phyloP scores from a whole-genome alignment of 305 asterid genomes.

The Vinca major region DNA sequence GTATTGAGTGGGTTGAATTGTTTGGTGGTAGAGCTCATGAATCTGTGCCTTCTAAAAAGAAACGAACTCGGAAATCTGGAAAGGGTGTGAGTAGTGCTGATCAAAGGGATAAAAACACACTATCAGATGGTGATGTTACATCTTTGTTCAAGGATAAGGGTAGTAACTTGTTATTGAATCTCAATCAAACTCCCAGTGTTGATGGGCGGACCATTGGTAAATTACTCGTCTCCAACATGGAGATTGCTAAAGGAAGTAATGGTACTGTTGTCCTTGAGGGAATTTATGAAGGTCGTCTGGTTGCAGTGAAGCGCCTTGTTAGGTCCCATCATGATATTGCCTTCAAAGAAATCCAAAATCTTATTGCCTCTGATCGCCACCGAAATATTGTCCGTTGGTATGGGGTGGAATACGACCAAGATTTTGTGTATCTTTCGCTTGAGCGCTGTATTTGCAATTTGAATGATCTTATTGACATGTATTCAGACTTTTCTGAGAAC shows the following conservation, averaged over 20 bases:
- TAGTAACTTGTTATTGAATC: conserved; percentile 40
- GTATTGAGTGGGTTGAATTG: conserved; percentile 22
- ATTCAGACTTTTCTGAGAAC: conserved; percentile 32
- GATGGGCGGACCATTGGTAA: conserved; percentile 72
- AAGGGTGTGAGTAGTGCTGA: conserved; percentile 36
- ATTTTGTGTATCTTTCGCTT: conserved; percentile 82
- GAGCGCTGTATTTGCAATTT: conserved; percentile 87
- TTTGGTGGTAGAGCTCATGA: conserved; percentile 20
- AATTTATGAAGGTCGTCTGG: conserved; percentile 66
- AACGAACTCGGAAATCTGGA: conserved; percentile 51
- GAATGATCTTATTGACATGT: conserved; percentile 60
- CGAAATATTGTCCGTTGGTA: conserved; percentile 84
- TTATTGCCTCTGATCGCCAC: conserved; percentile 75
- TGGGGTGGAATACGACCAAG: conserved; percentile 82
- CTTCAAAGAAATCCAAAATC: conserved; percentile 75
- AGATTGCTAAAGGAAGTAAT: conserved; percentile 88
- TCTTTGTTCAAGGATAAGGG: conserved; percentile 23
- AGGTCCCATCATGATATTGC: conserved; percentile 78
- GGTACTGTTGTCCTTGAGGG: conserved; percentile 93
- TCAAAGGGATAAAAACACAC: conserved; percentile 32
- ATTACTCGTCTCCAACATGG: conserved; percentile 55
- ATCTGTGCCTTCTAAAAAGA: conserved; percentile 42
- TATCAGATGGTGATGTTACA: conserved; percentile 27
- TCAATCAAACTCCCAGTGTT: conserved; percentile 26
- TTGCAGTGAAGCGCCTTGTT: conserved; percentile 94